Percentiles rank a stretch among this genome's conserved stretches.
Conservation (phyloP, 2,329 filamentous ascomycete genomes). For the Phialocephala sp. region DNA sequence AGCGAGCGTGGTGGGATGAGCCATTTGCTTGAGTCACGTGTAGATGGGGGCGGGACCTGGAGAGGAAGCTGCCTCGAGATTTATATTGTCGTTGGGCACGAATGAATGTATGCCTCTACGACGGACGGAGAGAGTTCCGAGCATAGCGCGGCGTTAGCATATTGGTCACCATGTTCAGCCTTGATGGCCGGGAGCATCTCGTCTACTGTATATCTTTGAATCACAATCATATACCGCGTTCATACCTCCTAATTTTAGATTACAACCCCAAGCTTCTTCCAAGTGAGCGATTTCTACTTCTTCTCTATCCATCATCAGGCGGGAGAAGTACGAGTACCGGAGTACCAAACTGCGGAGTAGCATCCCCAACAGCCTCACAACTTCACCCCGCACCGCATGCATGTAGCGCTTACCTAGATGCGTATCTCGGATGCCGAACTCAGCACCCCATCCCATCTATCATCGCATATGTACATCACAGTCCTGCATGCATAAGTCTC, state of each 20-base stretch:
- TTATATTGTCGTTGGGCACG: constrained; percentile 1
- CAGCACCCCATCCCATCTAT: background rate
- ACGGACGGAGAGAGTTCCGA: background rate
- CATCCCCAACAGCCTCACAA: background rate
- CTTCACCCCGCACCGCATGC: background rate
- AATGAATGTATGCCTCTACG: background rate
- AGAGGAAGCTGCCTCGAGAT: background rate
- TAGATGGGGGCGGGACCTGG: background rate
- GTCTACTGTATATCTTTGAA: background rate
- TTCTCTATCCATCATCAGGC: background rate
- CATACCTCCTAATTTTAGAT: background rate
- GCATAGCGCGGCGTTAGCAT: constrained; percentile 4
- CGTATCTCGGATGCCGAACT: constrained; percentile 3
- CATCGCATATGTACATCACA: background rate
- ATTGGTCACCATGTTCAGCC: background rate
- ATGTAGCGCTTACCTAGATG: background rate
- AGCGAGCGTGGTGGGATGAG: background rate
- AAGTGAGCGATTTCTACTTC: too few species aligned
- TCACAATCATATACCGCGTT: background rate
- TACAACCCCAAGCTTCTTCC: background rate
- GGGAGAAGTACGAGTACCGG: background rate
- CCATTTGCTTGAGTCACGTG: background rate
- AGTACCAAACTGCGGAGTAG: background rate
- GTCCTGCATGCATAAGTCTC: background rate
- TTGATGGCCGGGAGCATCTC: background rate